Evolutionary conservation across 257 asterid species (phyloP).

Genomic region (Rhazya stricta): DNA sequence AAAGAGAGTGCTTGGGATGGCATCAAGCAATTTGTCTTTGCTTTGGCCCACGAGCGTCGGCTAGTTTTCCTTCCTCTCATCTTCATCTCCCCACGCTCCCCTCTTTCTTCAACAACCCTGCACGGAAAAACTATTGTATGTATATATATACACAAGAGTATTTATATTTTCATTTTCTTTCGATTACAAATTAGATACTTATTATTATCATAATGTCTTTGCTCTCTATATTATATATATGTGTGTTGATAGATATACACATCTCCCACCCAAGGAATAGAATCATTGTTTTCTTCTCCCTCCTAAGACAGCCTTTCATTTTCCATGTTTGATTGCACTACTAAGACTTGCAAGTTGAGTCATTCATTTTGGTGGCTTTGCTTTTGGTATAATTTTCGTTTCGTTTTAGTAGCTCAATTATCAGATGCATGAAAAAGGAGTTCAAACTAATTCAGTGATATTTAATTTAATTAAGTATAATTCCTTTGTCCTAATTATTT

Average conservation of each 20-base stretch:
- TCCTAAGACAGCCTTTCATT: slow-evolving; percentile 14
- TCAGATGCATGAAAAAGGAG: background rate
- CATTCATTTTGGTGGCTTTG: background rate
- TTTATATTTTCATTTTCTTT: too few species aligned
- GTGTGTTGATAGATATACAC: too few species aligned
- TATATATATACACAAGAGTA: too few species aligned
- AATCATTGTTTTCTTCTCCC: slow-evolving; percentile 7
- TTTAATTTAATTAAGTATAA: slow-evolving; percentile 9
- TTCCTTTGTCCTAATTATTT: background rate
- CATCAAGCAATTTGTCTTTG: slow-evolving; percentile 25
- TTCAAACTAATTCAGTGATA: too few species aligned
- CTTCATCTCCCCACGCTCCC: background rate
- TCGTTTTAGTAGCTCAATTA: background rate
- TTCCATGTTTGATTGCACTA: slow-evolving; percentile 11
- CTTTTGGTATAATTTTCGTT: background rate
- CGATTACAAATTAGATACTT: too few species aligned
- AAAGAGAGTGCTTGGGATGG: slow-evolving; percentile 24
- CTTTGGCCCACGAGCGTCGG: slow-evolving; percentile 31
- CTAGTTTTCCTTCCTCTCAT: background rate
- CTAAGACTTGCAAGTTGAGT: background rate
- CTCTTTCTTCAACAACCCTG: too few species aligned
- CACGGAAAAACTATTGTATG: too few species aligned
- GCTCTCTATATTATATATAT: too few species aligned
- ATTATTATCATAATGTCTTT: too few species aligned
- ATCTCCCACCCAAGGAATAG: background rate